phyloP scores from a whole-genome alignment of 345 rosid genomes.

The Aegle marmelos region DNA sequence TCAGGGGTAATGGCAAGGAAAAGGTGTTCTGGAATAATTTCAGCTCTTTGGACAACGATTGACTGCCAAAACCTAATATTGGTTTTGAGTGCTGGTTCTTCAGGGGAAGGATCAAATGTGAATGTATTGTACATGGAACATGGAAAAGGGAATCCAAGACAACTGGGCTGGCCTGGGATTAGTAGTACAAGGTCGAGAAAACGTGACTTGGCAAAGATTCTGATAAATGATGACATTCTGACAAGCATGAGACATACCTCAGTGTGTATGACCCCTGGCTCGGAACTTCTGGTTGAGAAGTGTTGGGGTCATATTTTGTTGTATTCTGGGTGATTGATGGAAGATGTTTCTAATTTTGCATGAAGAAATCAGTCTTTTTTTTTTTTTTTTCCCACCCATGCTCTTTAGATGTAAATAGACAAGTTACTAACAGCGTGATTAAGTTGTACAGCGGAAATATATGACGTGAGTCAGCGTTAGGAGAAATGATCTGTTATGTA shows the following conservation, averaged over 20 bases:
- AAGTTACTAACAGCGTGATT: slow-evolving; percentile 22
- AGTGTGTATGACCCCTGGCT: background rate
- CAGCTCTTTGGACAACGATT: slow-evolving; percentile 15
- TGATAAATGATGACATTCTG: slow-evolving; percentile 2
- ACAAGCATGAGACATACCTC: slow-evolving; percentile 1
- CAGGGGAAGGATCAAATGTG: slow-evolving; percentile 6
- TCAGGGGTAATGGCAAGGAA: slow-evolving; percentile 37
- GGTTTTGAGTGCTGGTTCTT: slow-evolving; percentile 17
- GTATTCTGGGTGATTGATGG: slow-evolving; percentile 20
- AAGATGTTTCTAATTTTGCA: slow-evolving; percentile 22
- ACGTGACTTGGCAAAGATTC: background rate
- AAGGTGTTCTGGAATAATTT: slow-evolving; percentile 9
- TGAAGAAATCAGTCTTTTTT: slow-evolving; percentile 10
- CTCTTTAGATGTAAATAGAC: slow-evolving; percentile 35
- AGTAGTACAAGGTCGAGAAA: slow-evolving; percentile 4
- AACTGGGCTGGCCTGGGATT: slow-evolving; percentile 32
- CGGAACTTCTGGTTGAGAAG: slow-evolving; percentile 11
- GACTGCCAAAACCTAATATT: slow-evolving; percentile 12
- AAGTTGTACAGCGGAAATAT: slow-evolving; percentile 37
- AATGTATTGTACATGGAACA: background rate
- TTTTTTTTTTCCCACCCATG: background rate
- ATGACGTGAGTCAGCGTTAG: slow-evolving; percentile 11
- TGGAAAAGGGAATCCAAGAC: slow-evolving; percentile 13
- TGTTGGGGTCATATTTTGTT: slow-evolving; percentile 11
- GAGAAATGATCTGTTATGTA: slow-evolving; percentile 14